A percentile compares a stretch with the other conserved stretches of the same genome.
Conservation (phyloP, 257 asterid species). For the Cordia subcordata region DNA sequence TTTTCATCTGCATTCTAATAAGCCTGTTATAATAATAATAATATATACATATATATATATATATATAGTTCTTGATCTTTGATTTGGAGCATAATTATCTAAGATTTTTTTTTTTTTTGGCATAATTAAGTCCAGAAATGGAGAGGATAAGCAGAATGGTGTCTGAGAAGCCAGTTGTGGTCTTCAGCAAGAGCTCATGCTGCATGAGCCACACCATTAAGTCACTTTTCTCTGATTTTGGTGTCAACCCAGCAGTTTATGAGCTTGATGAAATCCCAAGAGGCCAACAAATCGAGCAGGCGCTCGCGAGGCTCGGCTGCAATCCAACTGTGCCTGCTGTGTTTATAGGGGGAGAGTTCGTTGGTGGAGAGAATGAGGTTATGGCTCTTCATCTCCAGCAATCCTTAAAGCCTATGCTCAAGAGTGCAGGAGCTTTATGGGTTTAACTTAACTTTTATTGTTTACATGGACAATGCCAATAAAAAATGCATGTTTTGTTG, state of each 20-base stretch:
- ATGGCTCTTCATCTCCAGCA: conserved; percentile 75
- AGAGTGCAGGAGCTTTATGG: conserved; percentile 77
- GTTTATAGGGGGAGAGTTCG: conserved; percentile 61
- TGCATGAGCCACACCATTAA: conserved; percentile 67
- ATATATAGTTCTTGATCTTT: no score
- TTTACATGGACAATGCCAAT: no score
- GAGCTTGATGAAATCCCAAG: conserved; percentile 66
- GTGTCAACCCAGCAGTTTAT: conserved; percentile 48
- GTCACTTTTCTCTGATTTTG: conserved; percentile 61
- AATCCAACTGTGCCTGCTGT: conserved; percentile 60
- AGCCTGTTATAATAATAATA: background rate
- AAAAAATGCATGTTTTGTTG: no score
- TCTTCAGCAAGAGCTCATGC: conserved; percentile 67
- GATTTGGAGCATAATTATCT: background rate
- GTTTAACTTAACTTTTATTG: conserved; percentile 24
- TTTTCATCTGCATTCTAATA: no score
- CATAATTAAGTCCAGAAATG: conserved; percentile 24
- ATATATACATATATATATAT: no score
- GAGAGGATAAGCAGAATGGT: conserved; percentile 61
- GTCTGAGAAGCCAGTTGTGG: conserved; percentile 63
- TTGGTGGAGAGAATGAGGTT: conserved; percentile 73
- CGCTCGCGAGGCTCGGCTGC: conserved; percentile 41
- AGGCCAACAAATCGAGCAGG: conserved; percentile 72
- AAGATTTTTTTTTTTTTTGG: background rate
- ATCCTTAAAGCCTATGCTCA: conserved; percentile 59